phyloP scores from a whole-genome alignment of 2,329 filamentous ascomycete species.

The Simplicillium sp. region DNA sequence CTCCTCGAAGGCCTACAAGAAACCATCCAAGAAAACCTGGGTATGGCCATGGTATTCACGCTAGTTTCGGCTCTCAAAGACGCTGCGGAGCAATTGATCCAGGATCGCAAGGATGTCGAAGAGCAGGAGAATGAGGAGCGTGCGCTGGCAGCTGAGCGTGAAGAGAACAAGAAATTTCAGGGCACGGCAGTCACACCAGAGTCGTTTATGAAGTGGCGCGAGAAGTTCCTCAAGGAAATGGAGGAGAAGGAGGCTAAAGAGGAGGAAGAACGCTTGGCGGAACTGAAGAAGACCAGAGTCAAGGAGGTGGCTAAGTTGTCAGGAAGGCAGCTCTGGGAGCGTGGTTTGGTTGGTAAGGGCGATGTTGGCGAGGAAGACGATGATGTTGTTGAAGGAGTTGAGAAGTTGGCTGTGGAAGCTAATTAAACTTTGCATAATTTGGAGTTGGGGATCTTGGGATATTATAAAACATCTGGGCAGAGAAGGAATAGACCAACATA shows the following conservation, averaged over 20 bases:
- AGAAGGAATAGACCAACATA: not conserved
- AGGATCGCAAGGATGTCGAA: constrained; percentile 58
- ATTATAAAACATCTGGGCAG: not conserved
- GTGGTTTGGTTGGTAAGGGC: constrained; percentile 56
- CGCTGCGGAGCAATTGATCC: constrained; percentile 74
- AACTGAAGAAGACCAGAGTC: constrained; percentile 67
- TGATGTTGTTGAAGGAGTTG: constrained; percentile 53
- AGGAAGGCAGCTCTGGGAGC: constrained; percentile 71
- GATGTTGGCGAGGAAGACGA: constrained; percentile 59
- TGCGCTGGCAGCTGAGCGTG: constrained; percentile 58
- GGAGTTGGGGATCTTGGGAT: constrained; percentile 14
- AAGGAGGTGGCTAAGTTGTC: constrained; percentile 68
- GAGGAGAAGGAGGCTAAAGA: constrained; percentile 58
- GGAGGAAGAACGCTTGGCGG: constrained; percentile 71
- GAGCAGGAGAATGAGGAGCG: constrained; percentile 48
- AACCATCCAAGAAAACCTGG: constrained; percentile 82
- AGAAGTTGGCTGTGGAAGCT: constrained; percentile 63
- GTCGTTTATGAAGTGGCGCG: constrained; percentile 75
- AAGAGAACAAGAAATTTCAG: constrained; percentile 95
- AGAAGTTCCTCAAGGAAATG: constrained; percentile 70
- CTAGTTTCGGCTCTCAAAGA: constrained; percentile 84
- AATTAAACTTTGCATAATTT: constrained; percentile 13
- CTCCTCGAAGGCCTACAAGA: constrained; percentile 64
- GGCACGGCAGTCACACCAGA: constrained; percentile 82
- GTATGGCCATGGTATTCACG: constrained; percentile 97